phyloP scores from a whole-genome alignment of 2,329 filamentous ascomycete species.

The Apiospora arundinis region DNA sequence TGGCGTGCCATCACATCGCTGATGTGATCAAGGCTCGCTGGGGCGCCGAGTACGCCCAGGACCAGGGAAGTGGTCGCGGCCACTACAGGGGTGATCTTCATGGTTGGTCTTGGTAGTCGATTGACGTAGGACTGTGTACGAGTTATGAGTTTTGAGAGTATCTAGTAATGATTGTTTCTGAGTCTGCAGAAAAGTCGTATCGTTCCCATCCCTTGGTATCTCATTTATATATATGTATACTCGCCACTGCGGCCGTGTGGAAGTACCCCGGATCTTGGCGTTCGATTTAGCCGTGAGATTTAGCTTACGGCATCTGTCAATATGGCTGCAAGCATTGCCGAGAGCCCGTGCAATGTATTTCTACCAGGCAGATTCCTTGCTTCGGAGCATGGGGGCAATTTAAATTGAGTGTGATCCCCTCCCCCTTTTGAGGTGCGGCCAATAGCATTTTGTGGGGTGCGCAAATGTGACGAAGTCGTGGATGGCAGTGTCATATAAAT shows the following conservation, averaged over 20 bases:
- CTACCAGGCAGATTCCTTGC: neutral
- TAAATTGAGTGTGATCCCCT: neutral
- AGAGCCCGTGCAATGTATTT: neutral
- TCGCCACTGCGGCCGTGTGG: neutral
- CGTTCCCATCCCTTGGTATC: neutral
- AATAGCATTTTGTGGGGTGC: neutral
- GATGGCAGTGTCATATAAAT: neutral
- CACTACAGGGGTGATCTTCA: neutral
- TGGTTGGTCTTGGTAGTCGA: neutral
- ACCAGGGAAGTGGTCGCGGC: constrained; percentile 34
- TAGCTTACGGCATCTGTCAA: neutral
- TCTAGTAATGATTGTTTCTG: neutral
- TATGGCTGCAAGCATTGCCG: neutral
- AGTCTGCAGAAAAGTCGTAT: neutral
- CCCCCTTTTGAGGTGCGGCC: neutral
- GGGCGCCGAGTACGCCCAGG: constrained; percentile 22
- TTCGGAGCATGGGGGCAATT: neutral
- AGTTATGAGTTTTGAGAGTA: too few relatives aligned
- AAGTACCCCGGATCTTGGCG: constrained; percentile 8
- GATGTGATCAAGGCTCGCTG: neutral
- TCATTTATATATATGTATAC: neutral
- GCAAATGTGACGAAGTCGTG: neutral
- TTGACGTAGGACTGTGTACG: neutral
- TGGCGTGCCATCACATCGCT: neutral
- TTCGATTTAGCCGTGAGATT: neutral